Conservation (phyloP, 768 basidiomycete genomes). For the Dacryopinax spathularia region DNA sequence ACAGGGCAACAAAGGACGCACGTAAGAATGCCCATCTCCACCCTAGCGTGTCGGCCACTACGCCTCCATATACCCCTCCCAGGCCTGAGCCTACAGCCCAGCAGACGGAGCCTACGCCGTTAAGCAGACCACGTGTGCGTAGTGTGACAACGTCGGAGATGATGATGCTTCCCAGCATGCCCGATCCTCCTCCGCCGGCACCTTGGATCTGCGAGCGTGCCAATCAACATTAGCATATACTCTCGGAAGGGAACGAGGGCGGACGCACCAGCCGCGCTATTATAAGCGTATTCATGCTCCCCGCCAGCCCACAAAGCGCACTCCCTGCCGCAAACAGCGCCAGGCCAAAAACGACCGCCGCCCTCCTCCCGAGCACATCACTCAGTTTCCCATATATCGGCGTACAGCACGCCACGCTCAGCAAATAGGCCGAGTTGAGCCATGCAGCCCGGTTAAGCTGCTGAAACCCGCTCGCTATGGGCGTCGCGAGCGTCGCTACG, state of each 20-base stretch:
- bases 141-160: not conserved
- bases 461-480: conserved; percentile 1
- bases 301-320: not conserved
- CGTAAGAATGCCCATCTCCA: not conserved
- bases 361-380: not conserved
- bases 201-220: not conserved
- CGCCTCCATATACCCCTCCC: not conserved
- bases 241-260: not conserved
- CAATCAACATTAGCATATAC: not conserved
- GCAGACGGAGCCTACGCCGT: not conserved
- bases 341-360: not conserved
- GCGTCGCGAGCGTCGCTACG: not conserved
- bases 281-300: not conserved
- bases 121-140: not conserved
- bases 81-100: not conserved
- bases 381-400: conserved; percentile 1
- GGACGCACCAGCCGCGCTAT: not conserved
- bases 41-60: not conserved
- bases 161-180: not conserved
- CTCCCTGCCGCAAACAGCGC: not conserved
- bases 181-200: not conserved
- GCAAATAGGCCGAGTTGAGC: not conserved
- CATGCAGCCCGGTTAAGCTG: not conserved
- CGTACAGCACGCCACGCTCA: not conserved
- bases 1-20: not conserved